phyloP scores from a whole-genome alignment of 1,284 basidiomycete species.

The Sphaerobolus stellatus region DNA sequence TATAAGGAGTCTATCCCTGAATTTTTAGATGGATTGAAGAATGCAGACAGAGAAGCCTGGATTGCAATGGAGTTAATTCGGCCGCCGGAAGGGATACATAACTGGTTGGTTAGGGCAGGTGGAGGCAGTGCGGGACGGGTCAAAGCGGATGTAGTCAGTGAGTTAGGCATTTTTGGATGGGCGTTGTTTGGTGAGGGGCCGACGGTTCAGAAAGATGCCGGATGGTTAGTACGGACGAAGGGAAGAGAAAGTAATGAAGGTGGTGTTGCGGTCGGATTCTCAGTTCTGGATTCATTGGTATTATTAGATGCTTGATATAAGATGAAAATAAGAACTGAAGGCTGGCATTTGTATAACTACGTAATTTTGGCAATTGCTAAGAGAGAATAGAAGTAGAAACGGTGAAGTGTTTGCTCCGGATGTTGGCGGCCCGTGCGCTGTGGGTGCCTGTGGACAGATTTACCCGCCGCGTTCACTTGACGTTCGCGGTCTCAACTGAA shows the following conservation, averaged over 20 bases:
- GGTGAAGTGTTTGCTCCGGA: no score
- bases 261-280: constrained; percentile 90
- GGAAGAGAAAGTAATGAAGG: constrained; percentile 92
- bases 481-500: no score
- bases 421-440: no score
- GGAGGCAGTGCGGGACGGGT: constrained; percentile 37
- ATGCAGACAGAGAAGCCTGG: constrained; percentile 72
- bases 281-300: constrained; percentile 80
- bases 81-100: constrained; percentile 66
- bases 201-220: constrained; percentile 62
- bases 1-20: constrained; percentile 82
- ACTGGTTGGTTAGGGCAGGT: constrained; percentile 72
- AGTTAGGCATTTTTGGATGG: constrained; percentile 92
- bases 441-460: no score
- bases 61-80: constrained; percentile 92
- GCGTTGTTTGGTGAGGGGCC: constrained; percentile 61
- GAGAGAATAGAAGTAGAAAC: no score
- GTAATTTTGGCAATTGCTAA: no score
- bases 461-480: no score
- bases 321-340: no score
- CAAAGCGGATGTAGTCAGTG: constrained; percentile 77
- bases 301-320: no score
- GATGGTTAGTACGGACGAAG: constrained; percentile 91
- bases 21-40: constrained; percentile 65
- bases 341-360: no score